A percentile compares a stretch with the other conserved stretches of the same genome.
Conservation (phyloP, 2,329 filamentous ascomycete genomes). For the Colletotrichum shisoi region DNA sequence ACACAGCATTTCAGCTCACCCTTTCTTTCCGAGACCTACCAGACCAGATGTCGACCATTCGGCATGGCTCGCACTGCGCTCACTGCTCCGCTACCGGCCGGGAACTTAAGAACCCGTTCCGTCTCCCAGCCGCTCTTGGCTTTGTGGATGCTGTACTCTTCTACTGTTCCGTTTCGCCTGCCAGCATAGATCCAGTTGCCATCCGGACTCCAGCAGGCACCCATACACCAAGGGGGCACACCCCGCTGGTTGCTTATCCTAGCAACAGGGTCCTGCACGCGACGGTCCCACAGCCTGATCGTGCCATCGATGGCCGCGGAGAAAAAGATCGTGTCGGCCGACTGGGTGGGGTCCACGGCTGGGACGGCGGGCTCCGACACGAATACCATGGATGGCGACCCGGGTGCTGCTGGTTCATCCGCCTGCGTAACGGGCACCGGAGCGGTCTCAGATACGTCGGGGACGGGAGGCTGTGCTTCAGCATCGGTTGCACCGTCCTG, state of each 20-base stretch:
- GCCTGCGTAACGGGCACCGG: constrained; percentile 16
- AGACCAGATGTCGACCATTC: constrained; percentile 90
- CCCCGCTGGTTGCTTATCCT: constrained; percentile 76
- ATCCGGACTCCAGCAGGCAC: constrained; percentile 93
- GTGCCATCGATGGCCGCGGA: constrained; percentile 87
- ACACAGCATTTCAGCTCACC: constrained; percentile 12
- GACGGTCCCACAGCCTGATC: constrained; percentile 90
- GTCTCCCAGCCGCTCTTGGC: constrained; percentile 72
- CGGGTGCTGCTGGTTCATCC: constrained; percentile 41
- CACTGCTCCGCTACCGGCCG: constrained; percentile 86
- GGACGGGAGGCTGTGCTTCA: background rate
- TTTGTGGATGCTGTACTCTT: constrained; percentile 90
- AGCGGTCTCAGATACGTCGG: constrained; percentile 24
- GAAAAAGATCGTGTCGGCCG: constrained; percentile 82
- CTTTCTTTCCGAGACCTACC: constrained; percentile 51
- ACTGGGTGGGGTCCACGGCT: constrained; percentile 63
- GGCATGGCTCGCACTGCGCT: constrained; percentile 89
- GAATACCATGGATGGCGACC: constrained; percentile 51
- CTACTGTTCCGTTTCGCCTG: constrained; percentile 87
- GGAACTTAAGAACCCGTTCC: constrained; percentile 84
- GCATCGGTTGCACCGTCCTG: constrained; percentile 12
- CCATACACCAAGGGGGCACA: constrained; percentile 96
- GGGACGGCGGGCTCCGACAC: constrained; percentile 50
- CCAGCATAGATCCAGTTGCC: constrained; percentile 96
- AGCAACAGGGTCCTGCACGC: constrained; percentile 78